Conservation (phyloP, 1,284 basidiomycete species). For the Irpex sp. region DNA sequence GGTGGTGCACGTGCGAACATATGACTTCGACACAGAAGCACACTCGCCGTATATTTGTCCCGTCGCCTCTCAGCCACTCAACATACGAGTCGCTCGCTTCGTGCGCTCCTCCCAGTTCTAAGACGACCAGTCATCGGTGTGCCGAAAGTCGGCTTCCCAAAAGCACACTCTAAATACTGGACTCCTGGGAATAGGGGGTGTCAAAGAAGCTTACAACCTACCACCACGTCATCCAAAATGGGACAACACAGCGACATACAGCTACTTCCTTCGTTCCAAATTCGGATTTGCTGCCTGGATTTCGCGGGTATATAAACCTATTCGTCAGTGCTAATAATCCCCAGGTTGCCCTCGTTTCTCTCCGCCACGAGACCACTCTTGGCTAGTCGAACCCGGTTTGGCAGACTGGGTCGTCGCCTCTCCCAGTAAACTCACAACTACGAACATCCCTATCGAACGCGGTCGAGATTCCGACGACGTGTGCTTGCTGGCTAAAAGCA, state of each 20-base stretch:
- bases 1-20: neutral
- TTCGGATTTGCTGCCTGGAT: neutral
- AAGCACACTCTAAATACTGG: neutral
- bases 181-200: neutral
- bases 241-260: neutral
- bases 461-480: neutral
- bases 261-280: neutral
- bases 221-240: neutral
- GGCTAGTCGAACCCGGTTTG: neutral
- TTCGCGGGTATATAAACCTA: neutral
- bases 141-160: neutral
- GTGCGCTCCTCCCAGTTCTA: neutral
- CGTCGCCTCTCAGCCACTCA: neutral
- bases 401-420: neutral
- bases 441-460: neutral
- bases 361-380: neutral
- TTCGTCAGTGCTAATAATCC: neutral
- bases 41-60: neutral
- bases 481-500: slow-evolving; percentile 1
- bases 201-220: neutral
- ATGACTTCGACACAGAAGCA: neutral
- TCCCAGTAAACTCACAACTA: neutral
- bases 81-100: neutral
- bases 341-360: neutral
- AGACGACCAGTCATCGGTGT: neutral